These are phyloP conservation scores for Chloroidium sp. DNA, from an alignment of 163 green algal genomes.

Conservation along the genomic window DNA sequence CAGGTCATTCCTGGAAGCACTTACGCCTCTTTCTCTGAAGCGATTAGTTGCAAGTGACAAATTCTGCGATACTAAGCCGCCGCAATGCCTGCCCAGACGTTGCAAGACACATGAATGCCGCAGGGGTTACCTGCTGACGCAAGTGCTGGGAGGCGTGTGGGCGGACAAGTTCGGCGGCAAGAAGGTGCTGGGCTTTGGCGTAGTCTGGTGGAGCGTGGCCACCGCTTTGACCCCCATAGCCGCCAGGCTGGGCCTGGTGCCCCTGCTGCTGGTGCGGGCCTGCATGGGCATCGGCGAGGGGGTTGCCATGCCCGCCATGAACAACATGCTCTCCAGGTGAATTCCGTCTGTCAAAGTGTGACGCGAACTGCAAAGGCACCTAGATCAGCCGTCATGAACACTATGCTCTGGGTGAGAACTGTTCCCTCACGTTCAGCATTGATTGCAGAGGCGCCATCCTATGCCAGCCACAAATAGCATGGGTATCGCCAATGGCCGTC, in stretches of 20 bases:
- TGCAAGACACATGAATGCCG: background rate
- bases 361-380: background rate
- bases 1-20: no score
- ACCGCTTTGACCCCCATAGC: constrained; percentile 85
- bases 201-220: constrained; percentile 87
- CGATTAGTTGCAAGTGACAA: no score
- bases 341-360: background rate
- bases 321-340: constrained; percentile 86
- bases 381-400: no score
- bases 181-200: constrained; percentile 77
- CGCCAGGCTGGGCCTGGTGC: constrained; percentile 66
- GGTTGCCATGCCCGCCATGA: constrained; percentile 96
- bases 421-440: no score
- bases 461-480: no score
- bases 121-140: constrained; percentile 65
- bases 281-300: constrained; percentile 95
- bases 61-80: no score
- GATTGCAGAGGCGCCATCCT: no score
- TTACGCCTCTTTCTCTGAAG: no score
- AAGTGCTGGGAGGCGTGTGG: constrained; percentile 83
- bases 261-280: constrained; percentile 67
- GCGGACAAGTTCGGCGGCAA: constrained; percentile 91
- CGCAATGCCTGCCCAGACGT: no score
- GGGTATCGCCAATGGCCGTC: no score
- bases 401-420: no score